A percentile compares a stretch with the other conserved stretches of the same genome.
These are phyloP conservation scores for Ajuga reptans DNA, from an alignment of 305 asterid genomes.

Conservation along the genomic window DNA sequence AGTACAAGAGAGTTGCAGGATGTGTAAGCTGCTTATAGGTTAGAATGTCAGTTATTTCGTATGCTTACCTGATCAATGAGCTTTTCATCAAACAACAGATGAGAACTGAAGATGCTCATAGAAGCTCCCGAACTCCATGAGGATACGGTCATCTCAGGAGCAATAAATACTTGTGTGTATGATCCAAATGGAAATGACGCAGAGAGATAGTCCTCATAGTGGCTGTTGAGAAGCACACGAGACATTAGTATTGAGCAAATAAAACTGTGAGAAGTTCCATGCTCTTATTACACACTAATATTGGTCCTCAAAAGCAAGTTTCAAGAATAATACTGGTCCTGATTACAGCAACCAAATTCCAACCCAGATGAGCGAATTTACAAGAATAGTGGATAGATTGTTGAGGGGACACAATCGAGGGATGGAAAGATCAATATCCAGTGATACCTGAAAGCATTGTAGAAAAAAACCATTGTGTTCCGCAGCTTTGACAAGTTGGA, in stretches of 20 bases:
- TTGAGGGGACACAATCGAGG: constrained; percentile 17
- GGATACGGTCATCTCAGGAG: constrained; percentile 89
- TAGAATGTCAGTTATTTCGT: constrained; percentile 10
- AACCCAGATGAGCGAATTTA: constrained; percentile 8
- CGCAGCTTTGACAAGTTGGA: constrained; percentile 69
- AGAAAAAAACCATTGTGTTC: constrained; percentile 71
- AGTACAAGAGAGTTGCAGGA: constrained; percentile 4
- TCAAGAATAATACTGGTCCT: constrained; percentile 7
- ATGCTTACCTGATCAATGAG: constrained; percentile 82
- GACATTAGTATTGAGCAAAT: constrained; percentile 11
- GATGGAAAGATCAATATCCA: constrained; percentile 14
- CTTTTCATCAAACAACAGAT: constrained; percentile 81
- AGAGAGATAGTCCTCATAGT: constrained; percentile 85
- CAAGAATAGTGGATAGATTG: constrained; percentile 5
- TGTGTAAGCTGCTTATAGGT: constrained; percentile 3
- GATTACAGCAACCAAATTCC: constrained; percentile 18
- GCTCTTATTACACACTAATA: constrained; percentile 5
- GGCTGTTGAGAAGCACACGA: constrained; percentile 45
- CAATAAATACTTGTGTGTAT: constrained; percentile 75
- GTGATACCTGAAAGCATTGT: constrained; percentile 76
- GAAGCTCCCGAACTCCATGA: constrained; percentile 80
- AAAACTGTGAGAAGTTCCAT: constrained; percentile 14
- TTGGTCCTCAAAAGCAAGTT: neutral
- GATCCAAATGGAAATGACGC: constrained; percentile 93
- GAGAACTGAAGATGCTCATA: constrained; percentile 83